Percentiles rank a stretch among this genome's conserved stretches.
Conservation (phyloP, 768 basidiomycete species). For the Cyclocybe aegerita region DNA sequence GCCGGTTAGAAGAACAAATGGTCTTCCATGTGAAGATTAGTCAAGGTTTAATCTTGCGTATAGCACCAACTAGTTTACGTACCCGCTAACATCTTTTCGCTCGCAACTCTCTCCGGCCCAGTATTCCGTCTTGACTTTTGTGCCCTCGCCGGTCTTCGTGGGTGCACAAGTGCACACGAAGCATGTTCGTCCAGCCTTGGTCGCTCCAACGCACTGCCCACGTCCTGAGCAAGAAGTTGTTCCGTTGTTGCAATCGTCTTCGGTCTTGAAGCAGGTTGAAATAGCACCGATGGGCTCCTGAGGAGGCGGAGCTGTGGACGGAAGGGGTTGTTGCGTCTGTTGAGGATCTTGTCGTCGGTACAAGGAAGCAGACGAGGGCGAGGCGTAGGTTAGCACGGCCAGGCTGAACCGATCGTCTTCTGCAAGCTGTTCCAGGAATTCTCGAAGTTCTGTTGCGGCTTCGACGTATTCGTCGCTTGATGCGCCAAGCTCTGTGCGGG, state of each 20-base stretch:
- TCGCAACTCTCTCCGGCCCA: slow-evolving; percentile 82
- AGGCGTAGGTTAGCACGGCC: slow-evolving; percentile 52
- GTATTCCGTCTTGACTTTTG: slow-evolving; percentile 52
- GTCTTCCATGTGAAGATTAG: slow-evolving; percentile 37
- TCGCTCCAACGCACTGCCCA: slow-evolving; percentile 63
- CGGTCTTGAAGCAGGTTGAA: slow-evolving; percentile 60
- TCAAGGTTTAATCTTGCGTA: slow-evolving; percentile 4
- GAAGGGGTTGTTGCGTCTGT: slow-evolving; percentile 48
- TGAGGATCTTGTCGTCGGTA: slow-evolving; percentile 40
- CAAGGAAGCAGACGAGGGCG: slow-evolving; percentile 22
- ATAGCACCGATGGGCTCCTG: slow-evolving; percentile 57
- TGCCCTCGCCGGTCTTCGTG: slow-evolving; percentile 48
- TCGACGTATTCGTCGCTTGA: slow-evolving; percentile 54
- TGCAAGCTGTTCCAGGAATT: slow-evolving; percentile 44
- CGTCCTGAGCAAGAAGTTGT: slow-evolving; percentile 71
- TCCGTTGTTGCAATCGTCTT: slow-evolving; percentile 54
- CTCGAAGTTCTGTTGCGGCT: slow-evolving; percentile 45
- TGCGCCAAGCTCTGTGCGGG: slow-evolving; percentile 46
- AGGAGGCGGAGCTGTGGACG: slow-evolving; percentile 38
- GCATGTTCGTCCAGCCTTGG: slow-evolving; percentile 57
- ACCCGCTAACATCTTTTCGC: slow-evolving; percentile 81
- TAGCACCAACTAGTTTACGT: slow-evolving; percentile 27
- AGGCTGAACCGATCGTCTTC: slow-evolving; percentile 38
- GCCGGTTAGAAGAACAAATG: slow-evolving; percentile 74
- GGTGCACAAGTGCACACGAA: slow-evolving; percentile 53